These are phyloP conservation scores for Nakazawaea ishiwadae DNA, from an alignment of 805 yeast species.

Conservation along the genomic window DNA sequence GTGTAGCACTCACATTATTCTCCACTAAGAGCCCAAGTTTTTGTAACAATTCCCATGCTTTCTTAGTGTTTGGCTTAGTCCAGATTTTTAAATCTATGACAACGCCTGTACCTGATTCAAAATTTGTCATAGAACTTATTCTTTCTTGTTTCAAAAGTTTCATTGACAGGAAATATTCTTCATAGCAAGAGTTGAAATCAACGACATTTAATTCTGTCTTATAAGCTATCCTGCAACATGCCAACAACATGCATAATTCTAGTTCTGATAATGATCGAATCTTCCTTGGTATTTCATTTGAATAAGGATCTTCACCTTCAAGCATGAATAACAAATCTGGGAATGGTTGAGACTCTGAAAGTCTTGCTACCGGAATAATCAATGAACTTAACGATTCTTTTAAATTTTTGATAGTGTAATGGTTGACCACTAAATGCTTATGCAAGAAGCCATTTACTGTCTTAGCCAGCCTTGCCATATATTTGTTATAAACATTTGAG, in stretches of 20 bases:
- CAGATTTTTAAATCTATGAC: constrained; percentile 48
- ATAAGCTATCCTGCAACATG: constrained; percentile 67
- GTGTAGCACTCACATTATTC: not conserved
- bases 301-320: constrained; percentile 8
- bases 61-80: constrained; percentile 44
- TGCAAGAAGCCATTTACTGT: constrained; percentile 29
- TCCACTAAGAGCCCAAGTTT: constrained; percentile 4
- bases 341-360: constrained; percentile 24
- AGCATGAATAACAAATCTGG: constrained; percentile 15
- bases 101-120: constrained; percentile 28
- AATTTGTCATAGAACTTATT: constrained; percentile 21
- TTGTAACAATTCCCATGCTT: constrained; percentile 10
- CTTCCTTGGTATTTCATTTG: constrained; percentile 6
- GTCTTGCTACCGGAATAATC: constrained; percentile 34
- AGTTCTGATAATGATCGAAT: constrained; percentile 53
- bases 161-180: constrained; percentile 64
- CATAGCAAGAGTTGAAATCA: constrained; percentile 72
- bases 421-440: constrained; percentile 38
- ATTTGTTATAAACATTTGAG: constrained; percentile 25
- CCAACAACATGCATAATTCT: constrained; percentile 66
- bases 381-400: constrained; percentile 43
- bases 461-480: constrained; percentile 25
- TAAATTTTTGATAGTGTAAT: constrained; percentile 54
- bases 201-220: constrained; percentile 55
- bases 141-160: constrained; percentile 34